Evolutionary conservation across 208 protist genomes (phyloP).

Genomic region (Leishmania turanica): DNA sequence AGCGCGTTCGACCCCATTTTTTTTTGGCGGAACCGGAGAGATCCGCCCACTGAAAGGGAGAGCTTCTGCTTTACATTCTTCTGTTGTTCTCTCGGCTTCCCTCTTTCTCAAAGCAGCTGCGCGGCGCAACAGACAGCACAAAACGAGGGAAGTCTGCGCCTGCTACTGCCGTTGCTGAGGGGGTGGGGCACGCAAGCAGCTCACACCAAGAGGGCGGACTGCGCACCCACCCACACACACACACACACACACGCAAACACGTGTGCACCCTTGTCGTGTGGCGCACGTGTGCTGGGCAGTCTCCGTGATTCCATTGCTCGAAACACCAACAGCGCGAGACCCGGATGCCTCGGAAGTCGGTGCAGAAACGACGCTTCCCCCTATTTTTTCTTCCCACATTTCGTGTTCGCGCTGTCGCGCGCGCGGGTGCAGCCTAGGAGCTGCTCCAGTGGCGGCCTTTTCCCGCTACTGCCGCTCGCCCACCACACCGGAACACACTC

Average conservation of each 20-base stretch:
- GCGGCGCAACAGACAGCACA: too few relatives aligned
- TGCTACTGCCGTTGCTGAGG: neutral
- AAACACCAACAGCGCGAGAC: neutral
- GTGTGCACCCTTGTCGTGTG: neutral
- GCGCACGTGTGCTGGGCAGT: neutral
- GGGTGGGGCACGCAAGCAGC: neutral
- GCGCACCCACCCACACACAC: neutral
- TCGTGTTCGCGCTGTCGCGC: neutral
- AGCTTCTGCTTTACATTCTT: neutral
- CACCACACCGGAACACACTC: neutral
- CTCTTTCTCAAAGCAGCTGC: too few relatives aligned
- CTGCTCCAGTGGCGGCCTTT: neutral
- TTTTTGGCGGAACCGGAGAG: neutral
- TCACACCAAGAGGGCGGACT: neutral
- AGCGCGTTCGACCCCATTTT: neutral
- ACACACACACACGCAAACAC: neutral
- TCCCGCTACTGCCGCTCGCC: neutral
- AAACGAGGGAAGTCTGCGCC: neutral
- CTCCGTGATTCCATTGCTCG: neutral
- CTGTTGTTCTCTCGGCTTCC: neutral
- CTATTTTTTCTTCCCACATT: neutral
- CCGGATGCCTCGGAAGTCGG: neutral
- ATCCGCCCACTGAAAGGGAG: neutral
- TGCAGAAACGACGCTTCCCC: neutral
- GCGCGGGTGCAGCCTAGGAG: neutral